phyloP scores from a whole-genome alignment of 2,329 filamentous ascomycete genomes.

The Aspergillus fumigatus region DNA sequence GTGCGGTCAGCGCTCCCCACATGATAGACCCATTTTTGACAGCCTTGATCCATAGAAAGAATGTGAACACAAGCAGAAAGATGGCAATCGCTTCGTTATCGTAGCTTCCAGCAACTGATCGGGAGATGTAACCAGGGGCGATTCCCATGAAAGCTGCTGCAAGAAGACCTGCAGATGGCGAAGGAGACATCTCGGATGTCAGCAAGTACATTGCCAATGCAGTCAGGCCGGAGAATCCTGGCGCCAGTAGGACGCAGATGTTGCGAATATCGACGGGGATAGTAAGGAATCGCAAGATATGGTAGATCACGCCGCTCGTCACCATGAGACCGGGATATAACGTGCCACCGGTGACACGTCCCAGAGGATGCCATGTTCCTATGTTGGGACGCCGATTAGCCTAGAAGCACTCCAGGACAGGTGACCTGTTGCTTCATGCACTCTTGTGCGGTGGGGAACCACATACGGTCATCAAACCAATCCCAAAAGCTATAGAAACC shows the following conservation, averaged over 20 bases:
- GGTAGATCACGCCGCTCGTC: conserved; percentile 95
- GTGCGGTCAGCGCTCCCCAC: conserved; percentile 88
- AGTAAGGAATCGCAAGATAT: conserved; percentile 79
- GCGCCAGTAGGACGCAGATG: conserved; percentile 94
- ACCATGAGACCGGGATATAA: conserved; percentile 99
- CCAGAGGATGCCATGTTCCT: conserved; percentile 97
- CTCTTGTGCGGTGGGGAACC: conserved; percentile 4
- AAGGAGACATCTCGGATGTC: conserved; percentile 96
- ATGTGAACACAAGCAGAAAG: conserved; percentile 96
- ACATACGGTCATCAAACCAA: conserved; percentile 94
- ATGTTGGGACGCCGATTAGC: conserved; percentile 7
- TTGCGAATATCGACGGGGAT: conserved; percentile 97
- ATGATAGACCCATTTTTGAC: conserved; percentile 94
- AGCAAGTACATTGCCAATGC: conserved; percentile 90
- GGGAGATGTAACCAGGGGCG: conserved; percentile 92
- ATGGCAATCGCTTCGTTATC: conserved; percentile 99
- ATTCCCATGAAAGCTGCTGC: conserved; percentile 97
- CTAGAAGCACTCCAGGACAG: not conserved
- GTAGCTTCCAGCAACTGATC: conserved; percentile 96
- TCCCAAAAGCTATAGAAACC: conserved; percentile 99
- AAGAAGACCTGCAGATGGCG: conserved; percentile 87
- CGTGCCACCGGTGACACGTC: conserved; percentile 97
- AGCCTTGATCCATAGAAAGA: conserved; percentile 98
- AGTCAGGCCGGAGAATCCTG: conserved; percentile 89
- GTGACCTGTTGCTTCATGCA: conserved; percentile 15